A percentile compares a stretch with the other conserved stretches of the same genome.
Evolutionary conservation across 2,329 filamentous ascomycete species (phyloP).

Genomic region (Paraconiothyrium brasiliense): DNA sequence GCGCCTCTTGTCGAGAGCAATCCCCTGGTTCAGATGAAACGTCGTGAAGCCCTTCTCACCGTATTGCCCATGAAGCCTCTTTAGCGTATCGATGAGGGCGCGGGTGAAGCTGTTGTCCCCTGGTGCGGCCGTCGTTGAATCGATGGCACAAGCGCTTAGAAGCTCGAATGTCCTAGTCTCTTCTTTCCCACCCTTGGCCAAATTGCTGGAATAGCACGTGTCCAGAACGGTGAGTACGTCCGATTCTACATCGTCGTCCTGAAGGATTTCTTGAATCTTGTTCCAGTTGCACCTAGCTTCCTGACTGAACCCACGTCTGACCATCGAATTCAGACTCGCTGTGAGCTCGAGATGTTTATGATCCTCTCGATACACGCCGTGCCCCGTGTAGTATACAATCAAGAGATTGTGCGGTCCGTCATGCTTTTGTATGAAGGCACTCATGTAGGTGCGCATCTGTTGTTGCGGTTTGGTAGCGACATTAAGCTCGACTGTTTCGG

Average conservation of each 20-base stretch:
- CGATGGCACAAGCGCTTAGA: constrained; percentile 40
- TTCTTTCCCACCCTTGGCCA: constrained; percentile 8
- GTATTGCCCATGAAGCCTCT: constrained; percentile 31
- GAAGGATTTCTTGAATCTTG: constrained; percentile 41
- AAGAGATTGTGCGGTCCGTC: constrained; percentile 45
- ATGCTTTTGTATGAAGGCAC: constrained; percentile 38
- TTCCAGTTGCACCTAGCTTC: constrained; percentile 48
- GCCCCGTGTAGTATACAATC: constrained; percentile 53
- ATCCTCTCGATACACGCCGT: constrained; percentile 39
- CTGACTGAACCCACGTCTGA: constrained; percentile 32
- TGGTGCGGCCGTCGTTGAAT: constrained; percentile 40
- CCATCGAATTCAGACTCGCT: constrained; percentile 24
- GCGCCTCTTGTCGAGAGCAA: constrained; percentile 37
- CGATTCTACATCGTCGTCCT: constrained; percentile 38
- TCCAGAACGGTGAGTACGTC: constrained; percentile 52
- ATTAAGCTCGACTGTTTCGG: constrained; percentile 45
- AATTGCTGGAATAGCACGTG: constrained; percentile 42
- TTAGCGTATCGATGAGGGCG: constrained; percentile 44
- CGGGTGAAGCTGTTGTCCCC: constrained; percentile 45
- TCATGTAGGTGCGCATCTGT: constrained; percentile 43
- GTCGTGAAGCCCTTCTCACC: constrained; percentile 40
- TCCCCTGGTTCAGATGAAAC: constrained; percentile 38
- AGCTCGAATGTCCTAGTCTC: constrained; percentile 42
- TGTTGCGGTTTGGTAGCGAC: constrained; percentile 42
- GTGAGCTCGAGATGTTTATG: constrained; percentile 39